A percentile compares a stretch with the other conserved stretches of the same genome.
Evolutionary conservation across 2,329 filamentous ascomycete genomes (phyloP).

Genomic region (Exserohilum turcica): DNA sequence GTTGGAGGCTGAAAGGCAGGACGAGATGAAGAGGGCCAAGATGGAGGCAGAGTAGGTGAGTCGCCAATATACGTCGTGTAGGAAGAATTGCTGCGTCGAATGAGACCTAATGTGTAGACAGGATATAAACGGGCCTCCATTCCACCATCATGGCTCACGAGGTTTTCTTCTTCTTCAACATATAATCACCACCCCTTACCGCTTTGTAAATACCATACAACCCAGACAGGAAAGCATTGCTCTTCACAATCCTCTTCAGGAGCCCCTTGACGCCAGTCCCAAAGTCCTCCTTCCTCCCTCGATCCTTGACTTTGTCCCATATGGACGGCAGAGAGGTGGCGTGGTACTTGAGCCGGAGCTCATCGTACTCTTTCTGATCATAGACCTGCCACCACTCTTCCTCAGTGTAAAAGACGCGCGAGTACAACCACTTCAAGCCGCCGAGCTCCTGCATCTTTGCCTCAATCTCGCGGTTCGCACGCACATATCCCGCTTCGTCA

Average conservation of each 20-base stretch:
- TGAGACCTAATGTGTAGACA: no score
- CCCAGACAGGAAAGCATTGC: slow-evolving; percentile 42
- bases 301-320: slow-evolving; percentile 66
- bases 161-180: slow-evolving; percentile 33
- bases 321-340: slow-evolving; percentile 68
- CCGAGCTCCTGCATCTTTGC: slow-evolving; percentile 69
- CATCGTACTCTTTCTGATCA: slow-evolving; percentile 64
- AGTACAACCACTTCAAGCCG: slow-evolving; percentile 87
- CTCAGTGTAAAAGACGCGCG: slow-evolving; percentile 81
- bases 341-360: slow-evolving; percentile 65
- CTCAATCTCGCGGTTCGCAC: slow-evolving; percentile 73
- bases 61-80: no score
- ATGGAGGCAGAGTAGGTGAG: not conserved
- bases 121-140: not conserved
- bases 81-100: not conserved
- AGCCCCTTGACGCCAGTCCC: slow-evolving; percentile 27
- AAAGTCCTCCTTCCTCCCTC: slow-evolving; percentile 34
- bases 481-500: slow-evolving; percentile 63
- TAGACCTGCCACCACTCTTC: slow-evolving; percentile 72
- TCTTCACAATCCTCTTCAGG: slow-evolving; percentile 32
- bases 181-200: slow-evolving; percentile 39
- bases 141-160: not conserved
- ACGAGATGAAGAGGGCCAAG: not conserved
- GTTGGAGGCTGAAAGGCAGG: not conserved
- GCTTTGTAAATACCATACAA: slow-evolving; percentile 49